Evolutionary conservation across 129 eudicot species (phyloP).

Genomic region (Flaveria ramosissima): DNA sequence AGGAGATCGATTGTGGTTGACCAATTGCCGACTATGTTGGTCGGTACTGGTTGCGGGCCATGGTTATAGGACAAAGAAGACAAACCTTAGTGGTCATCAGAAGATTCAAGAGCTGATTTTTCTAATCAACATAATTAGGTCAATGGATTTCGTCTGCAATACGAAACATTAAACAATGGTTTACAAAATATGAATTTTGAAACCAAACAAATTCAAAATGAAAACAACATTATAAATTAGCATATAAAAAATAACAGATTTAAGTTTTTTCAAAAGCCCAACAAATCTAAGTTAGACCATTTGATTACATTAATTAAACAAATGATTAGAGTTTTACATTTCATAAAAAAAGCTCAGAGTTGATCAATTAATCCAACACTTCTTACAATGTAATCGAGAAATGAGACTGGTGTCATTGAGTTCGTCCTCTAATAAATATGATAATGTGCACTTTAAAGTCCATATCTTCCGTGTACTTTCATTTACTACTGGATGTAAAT

Average conservation of each 20-base stretch:
- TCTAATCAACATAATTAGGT: slow-evolving; percentile 51
- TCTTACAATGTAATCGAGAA: slow-evolving; percentile 79
- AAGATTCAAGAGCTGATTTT: slow-evolving; percentile 65
- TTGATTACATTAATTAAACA: slow-evolving; percentile 55
- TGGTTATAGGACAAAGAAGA: no score
- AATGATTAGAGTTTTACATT: slow-evolving; percentile 64
- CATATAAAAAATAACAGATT: not conserved
- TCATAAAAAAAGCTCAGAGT: slow-evolving; percentile 57
- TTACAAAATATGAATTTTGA: slow-evolving; percentile 51
- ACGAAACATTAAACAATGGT: slow-evolving; percentile 76
- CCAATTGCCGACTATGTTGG: no score
- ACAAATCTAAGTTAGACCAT: slow-evolving; percentile 24
- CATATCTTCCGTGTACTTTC: no score
- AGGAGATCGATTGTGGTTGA: no score
- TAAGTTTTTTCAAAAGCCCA: not conserved
- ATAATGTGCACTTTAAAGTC: no score
- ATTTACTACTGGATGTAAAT: no score
- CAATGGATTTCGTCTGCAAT: slow-evolving; percentile 59
- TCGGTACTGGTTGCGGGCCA: no score
- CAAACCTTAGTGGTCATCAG: no score
- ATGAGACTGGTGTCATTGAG: slow-evolving; percentile 84
- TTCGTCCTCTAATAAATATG: not conserved
- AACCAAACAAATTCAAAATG: slow-evolving; percentile 22
- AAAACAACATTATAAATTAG: slow-evolving; percentile 9
- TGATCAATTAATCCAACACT: slow-evolving; percentile 71